Percentiles rank a stretch among this genome's conserved stretches.
These are phyloP conservation scores for Avena insularis DNA, from an alignment of 176 grass and related monocot genomes.

Conservation along the genomic window DNA sequence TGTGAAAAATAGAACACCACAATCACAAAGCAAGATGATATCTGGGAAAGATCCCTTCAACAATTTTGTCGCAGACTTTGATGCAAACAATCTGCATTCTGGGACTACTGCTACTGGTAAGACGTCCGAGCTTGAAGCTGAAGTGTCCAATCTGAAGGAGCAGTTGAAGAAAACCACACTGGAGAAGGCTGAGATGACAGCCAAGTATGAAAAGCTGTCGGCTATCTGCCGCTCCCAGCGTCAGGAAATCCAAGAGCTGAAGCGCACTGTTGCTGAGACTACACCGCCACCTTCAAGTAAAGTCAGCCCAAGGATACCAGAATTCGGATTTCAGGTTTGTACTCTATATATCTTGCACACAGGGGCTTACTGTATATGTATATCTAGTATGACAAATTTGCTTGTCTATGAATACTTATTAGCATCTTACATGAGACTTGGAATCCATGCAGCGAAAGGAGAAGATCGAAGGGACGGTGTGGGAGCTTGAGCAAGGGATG, in stretches of 20 bases:
- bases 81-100: slow-evolving; percentile 55
- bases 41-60: slow-evolving; percentile 58
- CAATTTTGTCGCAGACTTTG: slow-evolving; percentile 70
- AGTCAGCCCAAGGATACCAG: slow-evolving; percentile 51
- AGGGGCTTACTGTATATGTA: slow-evolving; percentile 31
- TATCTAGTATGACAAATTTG: slow-evolving; percentile 3
- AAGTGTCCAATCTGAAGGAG: slow-evolving; percentile 72
- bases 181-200: slow-evolving; percentile 78
- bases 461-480: slow-evolving; percentile 74
- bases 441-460: slow-evolving; percentile 64
- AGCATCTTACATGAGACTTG: slow-evolving; percentile 36
- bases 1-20: slow-evolving; percentile 46
- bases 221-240: slow-evolving; percentile 80
- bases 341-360: background rate
- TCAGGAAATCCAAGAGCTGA: slow-evolving; percentile 83
- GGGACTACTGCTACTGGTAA: slow-evolving; percentile 34
- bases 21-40: slow-evolving; percentile 42
- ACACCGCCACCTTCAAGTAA: slow-evolving; percentile 45
- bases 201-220: slow-evolving; percentile 79
- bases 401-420: slow-evolving; percentile 27
- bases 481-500: slow-evolving; percentile 73
- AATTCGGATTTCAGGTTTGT: slow-evolving; percentile 50
- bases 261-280: slow-evolving; percentile 57
- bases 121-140: slow-evolving; percentile 56
- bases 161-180: slow-evolving; percentile 73